Percentiles rank a stretch among this genome's conserved stretches.
phyloP scores from a whole-genome alignment of 306 rosid genomes.

The Glycine tomentella region DNA sequence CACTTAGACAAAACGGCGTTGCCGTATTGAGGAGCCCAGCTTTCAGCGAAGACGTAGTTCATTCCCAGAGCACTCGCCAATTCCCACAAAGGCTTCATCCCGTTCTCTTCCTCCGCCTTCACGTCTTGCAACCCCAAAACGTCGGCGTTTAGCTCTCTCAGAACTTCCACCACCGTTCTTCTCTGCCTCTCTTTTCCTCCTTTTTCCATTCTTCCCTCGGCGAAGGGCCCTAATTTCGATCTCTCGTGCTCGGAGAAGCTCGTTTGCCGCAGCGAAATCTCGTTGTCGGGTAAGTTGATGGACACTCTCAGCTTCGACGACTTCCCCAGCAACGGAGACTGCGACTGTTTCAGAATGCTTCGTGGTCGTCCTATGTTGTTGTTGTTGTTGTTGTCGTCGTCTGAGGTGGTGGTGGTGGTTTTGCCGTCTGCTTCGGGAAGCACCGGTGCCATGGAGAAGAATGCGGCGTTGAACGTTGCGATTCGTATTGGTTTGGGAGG shows the following conservation, averaged over 20 bases:
- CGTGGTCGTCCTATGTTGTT: conserved; percentile 53
- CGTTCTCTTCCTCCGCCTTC: conserved; percentile 85
- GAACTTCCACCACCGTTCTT: conserved; percentile 66
- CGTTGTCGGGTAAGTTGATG: conserved; percentile 80
- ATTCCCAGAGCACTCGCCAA: conserved; percentile 77
- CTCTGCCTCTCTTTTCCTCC: not conserved
- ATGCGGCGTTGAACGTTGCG: conserved; percentile 85
- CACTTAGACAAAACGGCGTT: conserved; percentile 82
- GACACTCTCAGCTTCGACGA: conserved; percentile 69
- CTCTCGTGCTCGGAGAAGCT: conserved; percentile 63
- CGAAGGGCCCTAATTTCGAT: not conserved
- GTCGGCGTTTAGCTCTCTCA: conserved; percentile 81
- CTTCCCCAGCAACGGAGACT: conserved; percentile 55
- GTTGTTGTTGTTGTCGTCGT: conserved; percentile 29
- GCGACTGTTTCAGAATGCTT: conserved; percentile 62
- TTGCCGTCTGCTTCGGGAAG: conserved; percentile 52
- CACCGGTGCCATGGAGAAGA: conserved; percentile 81
- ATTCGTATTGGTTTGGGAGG: conserved; percentile 53
- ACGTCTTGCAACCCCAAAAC: conserved; percentile 83
- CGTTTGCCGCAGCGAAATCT: conserved; percentile 69
- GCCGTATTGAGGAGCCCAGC: conserved; percentile 97
- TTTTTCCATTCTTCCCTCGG: not conserved
- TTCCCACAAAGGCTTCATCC: conserved; percentile 54
- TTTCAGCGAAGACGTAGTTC: conserved; percentile 84
- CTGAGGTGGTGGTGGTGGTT: not conserved